Evolutionary conservation across 352 stramenopile species (phyloP).

Genomic region (Vaucheria bursata): DNA sequence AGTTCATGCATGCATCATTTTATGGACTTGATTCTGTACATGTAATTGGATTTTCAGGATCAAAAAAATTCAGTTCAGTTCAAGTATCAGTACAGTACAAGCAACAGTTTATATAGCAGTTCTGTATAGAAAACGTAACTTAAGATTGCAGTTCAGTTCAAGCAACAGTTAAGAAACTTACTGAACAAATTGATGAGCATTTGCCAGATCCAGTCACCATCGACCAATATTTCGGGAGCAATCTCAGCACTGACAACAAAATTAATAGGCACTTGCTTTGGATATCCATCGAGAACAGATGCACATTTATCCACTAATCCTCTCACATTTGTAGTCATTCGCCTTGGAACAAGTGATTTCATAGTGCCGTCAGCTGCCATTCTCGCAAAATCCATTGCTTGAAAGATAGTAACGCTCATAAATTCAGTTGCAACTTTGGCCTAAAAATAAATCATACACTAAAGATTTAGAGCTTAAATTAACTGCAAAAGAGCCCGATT

Average conservation of each 20-base stretch:
- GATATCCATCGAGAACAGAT: conserved; percentile 11
- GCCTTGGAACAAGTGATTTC: conserved; percentile 2
- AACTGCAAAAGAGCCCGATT: too few species aligned
- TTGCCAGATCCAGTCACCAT: conserved; percentile 20
- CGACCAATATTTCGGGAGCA: neutral
- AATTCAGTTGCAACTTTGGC: conserved; percentile 19
- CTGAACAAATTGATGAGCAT: conserved; percentile 54
- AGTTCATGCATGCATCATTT: neutral
- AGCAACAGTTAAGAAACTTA: neutral
- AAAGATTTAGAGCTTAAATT: too few species aligned
- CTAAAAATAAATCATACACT: too few species aligned
- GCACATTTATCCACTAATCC: conserved; percentile 17
- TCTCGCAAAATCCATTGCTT: conserved; percentile 16
- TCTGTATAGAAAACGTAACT: too few species aligned
- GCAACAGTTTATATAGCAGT: neutral
- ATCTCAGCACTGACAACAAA: neutral
- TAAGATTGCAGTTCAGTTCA: too few species aligned
- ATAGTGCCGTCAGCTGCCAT: conserved; percentile 15
- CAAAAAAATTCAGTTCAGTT: too few species aligned
- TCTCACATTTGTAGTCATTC: conserved; percentile 3
- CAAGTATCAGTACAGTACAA: neutral
- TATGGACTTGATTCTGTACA: too few species aligned
- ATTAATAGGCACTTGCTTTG: conserved; percentile 9
- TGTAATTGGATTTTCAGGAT: too few species aligned
- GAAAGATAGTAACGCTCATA: conserved; percentile 14